Conservation (phyloP, 1,284 basidiomycete species). For the Fomitopsis schrenkii region DNA sequence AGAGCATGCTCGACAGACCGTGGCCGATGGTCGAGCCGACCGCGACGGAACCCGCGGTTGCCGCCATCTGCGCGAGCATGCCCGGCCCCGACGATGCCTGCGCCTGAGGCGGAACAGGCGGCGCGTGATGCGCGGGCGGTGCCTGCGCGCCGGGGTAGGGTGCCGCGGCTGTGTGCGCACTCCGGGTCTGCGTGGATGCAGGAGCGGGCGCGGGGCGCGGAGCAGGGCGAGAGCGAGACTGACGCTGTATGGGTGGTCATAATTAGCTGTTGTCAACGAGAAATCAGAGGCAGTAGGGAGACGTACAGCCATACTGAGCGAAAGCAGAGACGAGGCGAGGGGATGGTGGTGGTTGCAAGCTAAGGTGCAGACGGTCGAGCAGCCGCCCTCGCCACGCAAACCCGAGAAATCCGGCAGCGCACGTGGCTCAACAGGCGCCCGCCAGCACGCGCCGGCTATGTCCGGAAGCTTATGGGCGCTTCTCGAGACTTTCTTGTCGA, state of each 20-base stretch:
- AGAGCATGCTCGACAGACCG: conserved; percentile 81
- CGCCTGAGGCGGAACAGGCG: conserved; percentile 25
- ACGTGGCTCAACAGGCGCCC: conserved; percentile 1
- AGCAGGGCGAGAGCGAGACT: conserved; percentile 60
- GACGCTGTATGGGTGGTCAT: conserved; percentile 34
- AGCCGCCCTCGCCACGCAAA: conserved; percentile 18
- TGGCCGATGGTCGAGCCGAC: conserved; percentile 83
- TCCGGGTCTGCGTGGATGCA: conserved; percentile 40
- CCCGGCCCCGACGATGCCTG: conserved; percentile 45
- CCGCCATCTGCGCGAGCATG: conserved; percentile 79
- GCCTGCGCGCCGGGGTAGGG: conserved; percentile 43
- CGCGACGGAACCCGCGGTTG: conserved; percentile 85
- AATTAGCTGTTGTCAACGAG: neutral
- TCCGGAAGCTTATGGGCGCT: neutral
- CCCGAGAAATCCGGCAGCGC: conserved; percentile 2
- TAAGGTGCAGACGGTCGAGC: conserved; percentile 20
- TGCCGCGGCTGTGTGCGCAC: conserved; percentile 36
- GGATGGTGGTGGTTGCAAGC: conserved; percentile 23
- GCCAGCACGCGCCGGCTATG: neutral
- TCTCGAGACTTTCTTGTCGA: neutral
- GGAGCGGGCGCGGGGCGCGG: conserved; percentile 36
- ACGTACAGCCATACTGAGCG: conserved; percentile 58
- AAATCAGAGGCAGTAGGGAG: neutral
- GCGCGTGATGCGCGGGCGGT: conserved; percentile 34
- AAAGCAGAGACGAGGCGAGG: conserved; percentile 4